Conservation (phyloP, 352 stramenopile species). For the Phytophthora aleatoria region DNA sequence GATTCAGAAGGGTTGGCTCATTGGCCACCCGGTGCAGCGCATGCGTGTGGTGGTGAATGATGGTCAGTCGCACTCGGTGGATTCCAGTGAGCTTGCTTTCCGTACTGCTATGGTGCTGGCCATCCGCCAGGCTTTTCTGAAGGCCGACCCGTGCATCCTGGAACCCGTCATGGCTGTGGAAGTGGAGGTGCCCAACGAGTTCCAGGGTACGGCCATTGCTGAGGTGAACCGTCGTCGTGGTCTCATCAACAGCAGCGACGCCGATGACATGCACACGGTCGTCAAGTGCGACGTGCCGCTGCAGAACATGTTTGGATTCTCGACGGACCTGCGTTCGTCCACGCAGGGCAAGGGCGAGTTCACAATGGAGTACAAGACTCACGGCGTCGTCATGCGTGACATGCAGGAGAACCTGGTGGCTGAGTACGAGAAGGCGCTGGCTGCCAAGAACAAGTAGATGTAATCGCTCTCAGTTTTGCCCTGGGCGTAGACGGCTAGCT, state of each 20-base stretch:
- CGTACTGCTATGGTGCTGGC: constrained; percentile 95
- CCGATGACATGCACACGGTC: constrained; percentile 94
- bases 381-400: constrained; percentile 93
- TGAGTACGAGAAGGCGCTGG: constrained; percentile 91
- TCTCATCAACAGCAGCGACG: constrained; percentile 96
- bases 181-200: constrained; percentile 94
- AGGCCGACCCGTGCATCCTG: constrained; percentile 92
- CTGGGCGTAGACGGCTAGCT: constrained; percentile 11
- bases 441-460: constrained; percentile 79
- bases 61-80: constrained; percentile 95
- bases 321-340: constrained; percentile 94
- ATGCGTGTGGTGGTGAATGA: constrained; percentile 91
- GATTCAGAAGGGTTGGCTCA: constrained; percentile 94
- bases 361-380: constrained; percentile 99
- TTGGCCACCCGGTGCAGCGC: constrained; percentile 95
- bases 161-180: constrained; percentile 98
- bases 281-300: constrained; percentile 95
- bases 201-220: constrained; percentile 94
- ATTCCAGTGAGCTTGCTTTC: constrained; percentile 99
- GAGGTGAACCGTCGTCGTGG: constrained; percentile 95
- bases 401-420: constrained; percentile 95
- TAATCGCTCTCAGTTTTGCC: constrained; percentile 10
- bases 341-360: constrained; percentile 99
- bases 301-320: constrained; percentile 99
- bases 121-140: constrained; percentile 94